Conservation (phyloP, 306 rosid species). For the Sicyos edulis region DNA sequence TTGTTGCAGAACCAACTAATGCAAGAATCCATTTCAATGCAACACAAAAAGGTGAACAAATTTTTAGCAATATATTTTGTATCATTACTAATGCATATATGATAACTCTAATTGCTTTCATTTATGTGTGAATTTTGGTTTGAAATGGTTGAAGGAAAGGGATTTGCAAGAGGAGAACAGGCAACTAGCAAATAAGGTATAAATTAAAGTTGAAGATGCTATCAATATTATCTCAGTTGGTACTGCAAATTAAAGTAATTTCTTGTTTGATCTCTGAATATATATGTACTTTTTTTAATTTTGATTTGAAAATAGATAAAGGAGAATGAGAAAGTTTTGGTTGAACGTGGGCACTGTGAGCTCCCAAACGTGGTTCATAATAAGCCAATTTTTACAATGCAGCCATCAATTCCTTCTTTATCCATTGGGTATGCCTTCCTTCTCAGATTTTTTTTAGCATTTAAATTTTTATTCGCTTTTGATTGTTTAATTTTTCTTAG, state of each 20-base stretch:
- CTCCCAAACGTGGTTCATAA: constrained; percentile 31
- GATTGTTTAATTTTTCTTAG: not conserved
- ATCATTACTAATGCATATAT: not conserved
- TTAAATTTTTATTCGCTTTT: not conserved
- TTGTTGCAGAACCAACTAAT: constrained; percentile 67
- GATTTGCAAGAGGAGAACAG: constrained; percentile 61
- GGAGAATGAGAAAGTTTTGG: constrained; percentile 38
- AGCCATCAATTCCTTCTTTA: constrained; percentile 38
- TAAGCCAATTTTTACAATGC: constrained; percentile 34
- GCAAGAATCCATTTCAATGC: constrained; percentile 58
- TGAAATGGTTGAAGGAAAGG: constrained; percentile 38
- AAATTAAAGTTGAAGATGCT: not conserved
- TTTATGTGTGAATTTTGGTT: not conserved
- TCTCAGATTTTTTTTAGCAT: no score
- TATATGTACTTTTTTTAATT: not conserved
- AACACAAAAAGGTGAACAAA: constrained; percentile 63
- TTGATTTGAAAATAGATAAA: constrained; percentile 38
- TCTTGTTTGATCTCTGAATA: not conserved
- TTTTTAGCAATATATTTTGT: not conserved
- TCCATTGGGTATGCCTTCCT: constrained; percentile 40
- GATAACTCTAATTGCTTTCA: not conserved
- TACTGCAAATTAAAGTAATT: no score
- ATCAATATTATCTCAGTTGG: not conserved
- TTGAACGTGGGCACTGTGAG: constrained; percentile 26
- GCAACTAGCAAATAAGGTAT: constrained; percentile 49